Conservation (phyloP, 495 filamentous ascomycete species). For the Xylaria curta region DNA sequence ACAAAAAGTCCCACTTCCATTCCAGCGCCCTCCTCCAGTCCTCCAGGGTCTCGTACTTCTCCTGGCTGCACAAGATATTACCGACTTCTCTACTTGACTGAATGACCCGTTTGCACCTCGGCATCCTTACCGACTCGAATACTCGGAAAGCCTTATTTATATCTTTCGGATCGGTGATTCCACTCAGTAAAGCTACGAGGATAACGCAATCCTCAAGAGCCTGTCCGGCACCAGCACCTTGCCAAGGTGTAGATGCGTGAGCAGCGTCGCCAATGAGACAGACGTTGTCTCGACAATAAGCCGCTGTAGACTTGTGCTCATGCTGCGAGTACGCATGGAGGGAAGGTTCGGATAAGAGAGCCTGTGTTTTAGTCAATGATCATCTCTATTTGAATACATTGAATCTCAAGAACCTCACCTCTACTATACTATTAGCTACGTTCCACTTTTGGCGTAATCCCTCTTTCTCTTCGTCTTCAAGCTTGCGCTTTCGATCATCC, state of each 20-base stretch:
- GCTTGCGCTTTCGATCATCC: background rate
- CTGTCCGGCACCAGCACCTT: constrained; percentile 64
- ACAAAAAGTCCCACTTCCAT: background rate
- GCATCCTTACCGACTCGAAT: background rate
- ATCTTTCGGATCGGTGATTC: constrained; percentile 2
- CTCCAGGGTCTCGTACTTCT: background rate
- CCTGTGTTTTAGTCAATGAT: background rate
- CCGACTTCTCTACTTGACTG: background rate
- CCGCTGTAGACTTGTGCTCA: constrained; percentile 1
- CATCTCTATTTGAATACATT: background rate
- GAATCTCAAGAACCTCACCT: background rate
- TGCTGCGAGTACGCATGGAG: constrained; percentile 4
- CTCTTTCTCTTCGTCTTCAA: background rate
- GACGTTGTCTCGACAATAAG: background rate
- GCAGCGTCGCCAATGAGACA: constrained; percentile 65
- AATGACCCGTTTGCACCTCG: background rate
- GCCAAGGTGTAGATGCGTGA: constrained; percentile 65
- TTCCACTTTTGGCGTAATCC: background rate
- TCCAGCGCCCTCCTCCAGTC: background rate
- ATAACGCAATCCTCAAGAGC: constrained; percentile 65
- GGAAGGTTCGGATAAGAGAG: background rate
- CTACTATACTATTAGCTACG: background rate
- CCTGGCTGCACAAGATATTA: background rate
- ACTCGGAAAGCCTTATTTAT: background rate
- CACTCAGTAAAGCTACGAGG: constrained; percentile 53